Base-by-base conservation (phyloP, 169 alveolate species). In the Plasmodium gallinaceum region DNA sequence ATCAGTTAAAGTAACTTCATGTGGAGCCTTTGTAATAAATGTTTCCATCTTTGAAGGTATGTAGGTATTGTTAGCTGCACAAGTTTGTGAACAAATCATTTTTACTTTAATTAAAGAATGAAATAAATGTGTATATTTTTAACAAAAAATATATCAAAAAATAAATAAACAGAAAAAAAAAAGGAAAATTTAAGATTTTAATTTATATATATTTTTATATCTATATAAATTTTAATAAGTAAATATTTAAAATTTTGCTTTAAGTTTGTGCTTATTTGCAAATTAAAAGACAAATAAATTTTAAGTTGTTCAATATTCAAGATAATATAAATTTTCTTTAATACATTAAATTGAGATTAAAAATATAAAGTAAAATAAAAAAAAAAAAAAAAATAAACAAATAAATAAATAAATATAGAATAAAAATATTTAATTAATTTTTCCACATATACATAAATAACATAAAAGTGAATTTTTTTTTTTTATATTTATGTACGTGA, bases 1-100 rank as follows among this genome's bases (percentile, higher is more conserved):
- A 66, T 43, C 76, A 10, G 92, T 86, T 58, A 70, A 64, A 20
- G 75, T 43, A 20, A 86, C 48, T 22, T 86, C 92, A 86, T 86
- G 92, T 70, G 57, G 87, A 43, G 71, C 76, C 65, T 86, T 86
- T 32, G 92, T 86, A 37, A 86, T 54, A 54, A 86, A 86, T 7
- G 92, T 61, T n/a, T 52, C 20, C 20, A 52, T 52, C 39, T 57
- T 69, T 16, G 92, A 70, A 12, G 90, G 83, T 42, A 18, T n/a
- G 52, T 48, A 68, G 45, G 83, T 3, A 12, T 18, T 52, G 26
- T 73, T 74, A 32, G 20, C 62, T 46, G 88, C 88, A 87, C 92
- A 87, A 46, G 64, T 58, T 16, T 48, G 70, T 76, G 85, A 22
- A 48, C 45, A 37, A 61, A 88, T 71, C 88, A 75, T 88, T 76